Base-by-base conservation (phyloP, 2,329 filamentous ascomycete genomes). In the Phaeophleospora eucalypticola region DNA sequence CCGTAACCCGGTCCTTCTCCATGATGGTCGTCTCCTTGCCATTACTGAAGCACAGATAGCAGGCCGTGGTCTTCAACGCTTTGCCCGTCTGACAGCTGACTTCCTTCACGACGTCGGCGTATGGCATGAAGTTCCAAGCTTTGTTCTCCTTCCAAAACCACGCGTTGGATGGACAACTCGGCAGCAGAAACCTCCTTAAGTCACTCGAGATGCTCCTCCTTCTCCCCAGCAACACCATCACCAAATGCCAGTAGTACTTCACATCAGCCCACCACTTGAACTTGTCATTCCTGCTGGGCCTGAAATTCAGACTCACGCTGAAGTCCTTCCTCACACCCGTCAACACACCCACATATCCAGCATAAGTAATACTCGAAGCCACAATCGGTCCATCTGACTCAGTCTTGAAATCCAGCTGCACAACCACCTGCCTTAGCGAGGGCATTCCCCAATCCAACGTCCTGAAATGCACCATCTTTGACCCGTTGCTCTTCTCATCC, bases 1-100 rank as follows among this genome's bases (percentile, higher is more conserved):
- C 77, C 1, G 61, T 71, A 2, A 57, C 39, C 44, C 74, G 69
- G 54, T 83, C 79, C 57, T 83, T 82, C 53, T 82, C 78, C 38
- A 83, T 66, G 0, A 77, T 67, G 1, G 72, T 60, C 2, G 74
- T 74, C 36, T 69, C 63, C 0, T 49, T 44, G 0, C 76, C 77
- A 38, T 79, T 71, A 52, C 76, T 75, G 51, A 82, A 72, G 21
- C 75, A 74, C 2, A 83, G 56, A 55, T 83, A 83, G 32, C 77
- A 79, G 2, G 78, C 77, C 14, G 79, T 76, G 0, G 75, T 76
- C 1, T 64, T 68, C 2, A 66, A 59, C 0, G 71, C 27, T 17
- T 36, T 36, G 16, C 40, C 37, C 18, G 20, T 17, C 12, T 24
- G 27, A 9, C 44, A 20, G 17, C 24, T 64, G 1, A 80, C 56